Evolutionary conservation across 2,329 filamentous ascomycete genomes (phyloP).

Genomic region (Colletotrichum coccodes): DNA sequence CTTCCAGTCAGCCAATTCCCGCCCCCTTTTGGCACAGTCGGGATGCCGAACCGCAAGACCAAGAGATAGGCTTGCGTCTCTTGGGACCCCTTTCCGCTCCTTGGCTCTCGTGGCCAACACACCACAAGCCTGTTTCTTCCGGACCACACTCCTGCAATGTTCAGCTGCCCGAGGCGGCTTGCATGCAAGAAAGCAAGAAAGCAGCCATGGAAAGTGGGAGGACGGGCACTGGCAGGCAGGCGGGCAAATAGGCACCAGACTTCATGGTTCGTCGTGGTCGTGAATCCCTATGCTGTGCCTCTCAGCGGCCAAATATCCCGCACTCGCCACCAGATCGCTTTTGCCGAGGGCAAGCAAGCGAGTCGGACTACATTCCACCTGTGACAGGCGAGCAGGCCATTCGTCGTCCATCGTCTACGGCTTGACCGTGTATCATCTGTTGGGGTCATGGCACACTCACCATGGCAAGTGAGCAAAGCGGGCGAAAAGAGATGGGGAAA

Average conservation of each 20-base stretch:
- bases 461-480: neutral
- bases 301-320: neutral
- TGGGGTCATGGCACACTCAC: neutral
- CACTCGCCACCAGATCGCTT: neutral
- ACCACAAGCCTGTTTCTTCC: slow-evolving; percentile 22
- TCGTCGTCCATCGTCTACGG: neutral
- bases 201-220: neutral
- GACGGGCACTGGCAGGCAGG: neutral
- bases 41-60: neutral
- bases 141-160: neutral
- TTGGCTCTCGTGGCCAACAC: slow-evolving; percentile 23
- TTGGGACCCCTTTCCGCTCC: slow-evolving; percentile 23
- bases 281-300: neutral
- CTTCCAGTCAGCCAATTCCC: slow-evolving; percentile 8
- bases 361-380: neutral
- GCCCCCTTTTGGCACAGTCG: neutral
- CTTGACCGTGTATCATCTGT: neutral
- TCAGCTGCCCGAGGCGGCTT: neutral
- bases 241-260: neutral
- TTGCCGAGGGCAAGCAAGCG: neutral
- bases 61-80: slow-evolving; percentile 26
- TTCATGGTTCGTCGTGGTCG: neutral
- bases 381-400: neutral
- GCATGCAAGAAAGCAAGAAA: neutral
- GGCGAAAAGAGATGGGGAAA: too few species aligned